Percentiles rank a stretch among this genome's conserved stretches.
These are phyloP conservation scores for Incumbomyces delicatus DNA, from an alignment of 2,329 filamentous ascomycete species.

Conservation along the genomic window DNA sequence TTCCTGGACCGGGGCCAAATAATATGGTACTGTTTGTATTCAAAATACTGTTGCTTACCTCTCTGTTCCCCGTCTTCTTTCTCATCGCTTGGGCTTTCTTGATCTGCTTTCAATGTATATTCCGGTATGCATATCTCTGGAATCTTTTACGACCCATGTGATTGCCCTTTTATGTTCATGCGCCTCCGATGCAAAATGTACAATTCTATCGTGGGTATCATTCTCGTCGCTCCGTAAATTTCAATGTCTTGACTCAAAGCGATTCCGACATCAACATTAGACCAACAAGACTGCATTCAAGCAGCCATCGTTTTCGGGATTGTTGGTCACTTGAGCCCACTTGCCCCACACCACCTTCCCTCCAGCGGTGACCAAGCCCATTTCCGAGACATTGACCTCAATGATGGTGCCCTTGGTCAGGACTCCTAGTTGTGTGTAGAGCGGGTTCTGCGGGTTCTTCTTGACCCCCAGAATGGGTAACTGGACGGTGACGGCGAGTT, in stretches of 20 bases:
- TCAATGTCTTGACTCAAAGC: neutral
- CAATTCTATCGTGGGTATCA: slow-evolving; percentile 7
- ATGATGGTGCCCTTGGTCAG: slow-evolving; percentile 75
- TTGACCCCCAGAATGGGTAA: slow-evolving; percentile 68
- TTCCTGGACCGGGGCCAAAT: no score
- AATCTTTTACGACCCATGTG: no score
- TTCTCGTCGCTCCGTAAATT: neutral
- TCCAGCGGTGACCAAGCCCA: slow-evolving; percentile 79
- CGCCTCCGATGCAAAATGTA: no score
- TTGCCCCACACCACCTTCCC: slow-evolving; percentile 92
- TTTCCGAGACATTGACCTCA: slow-evolving; percentile 87
- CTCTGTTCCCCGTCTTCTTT: no score
- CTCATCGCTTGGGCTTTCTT: no score
- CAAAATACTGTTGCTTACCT: no score
- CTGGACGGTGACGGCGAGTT: slow-evolving; percentile 78
- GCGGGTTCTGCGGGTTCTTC: slow-evolving; percentile 79
- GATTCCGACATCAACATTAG: slow-evolving; percentile 1
- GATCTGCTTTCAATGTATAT: no score
- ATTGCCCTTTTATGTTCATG: no score
- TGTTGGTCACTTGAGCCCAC: slow-evolving; percentile 58
- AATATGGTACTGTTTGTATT: no score
- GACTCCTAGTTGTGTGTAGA: slow-evolving; percentile 88
- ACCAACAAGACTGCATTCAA: slow-evolving; percentile 39
- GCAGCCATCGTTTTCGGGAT: slow-evolving; percentile 53
- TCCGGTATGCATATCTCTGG: no score